Base-by-base conservation (phyloP, 2,329 filamentous ascomycete genomes). In the Bipolaris zeicola region DNA sequence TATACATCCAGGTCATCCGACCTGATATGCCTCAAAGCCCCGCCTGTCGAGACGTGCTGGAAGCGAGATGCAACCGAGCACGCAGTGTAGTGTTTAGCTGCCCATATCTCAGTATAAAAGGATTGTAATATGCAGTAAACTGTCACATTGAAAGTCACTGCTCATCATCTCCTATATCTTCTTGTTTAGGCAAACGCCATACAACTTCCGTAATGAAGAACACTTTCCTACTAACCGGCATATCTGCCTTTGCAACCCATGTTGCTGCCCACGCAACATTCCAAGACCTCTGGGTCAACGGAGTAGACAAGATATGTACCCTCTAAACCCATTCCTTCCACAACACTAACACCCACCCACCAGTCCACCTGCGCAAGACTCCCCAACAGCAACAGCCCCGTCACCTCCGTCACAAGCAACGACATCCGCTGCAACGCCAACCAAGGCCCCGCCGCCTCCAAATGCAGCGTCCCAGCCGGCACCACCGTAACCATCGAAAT, bases 391-490 rank as follows among this genome's bases (percentile, higher is more conserved):
- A 87, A 74, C 50, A 73, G 63, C 51, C 71, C 73, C 1, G 62
- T 76, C 11, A 65, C 76, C 18, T 80, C 85, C 65, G 83, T 86
- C 10, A 80, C 76, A 20, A 81, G 79, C 50, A 78, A 81, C 63
- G 78, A 81, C 52, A 73, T 87, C 14, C 82, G 82, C 41, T 87
- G 84, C 58, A 73, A 72, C 34, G 58, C 50, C 39, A 71, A 69
- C 48, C 61, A 65, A 52, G 69, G 67, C 6, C 48, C 62, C n/a
- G 65, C 67, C 43, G 53, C 65, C 4, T 75, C 82, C 5, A 77
- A 76, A 42, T 83, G 82, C 6, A 74, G 75, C 34, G 76, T 83
- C 57, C 68, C 76, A 8, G 79, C 83, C 3, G 83, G 83, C 20
- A 66, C 73, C 20, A 79, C 76, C 38, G 76, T 85, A 42, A 82